Percentiles rank a stretch among this genome's conserved stretches.
These are phyloP conservation scores for Mimosa pudica DNA, from an alignment of 306 rosid genomes.

Conservation along the genomic window DNA sequence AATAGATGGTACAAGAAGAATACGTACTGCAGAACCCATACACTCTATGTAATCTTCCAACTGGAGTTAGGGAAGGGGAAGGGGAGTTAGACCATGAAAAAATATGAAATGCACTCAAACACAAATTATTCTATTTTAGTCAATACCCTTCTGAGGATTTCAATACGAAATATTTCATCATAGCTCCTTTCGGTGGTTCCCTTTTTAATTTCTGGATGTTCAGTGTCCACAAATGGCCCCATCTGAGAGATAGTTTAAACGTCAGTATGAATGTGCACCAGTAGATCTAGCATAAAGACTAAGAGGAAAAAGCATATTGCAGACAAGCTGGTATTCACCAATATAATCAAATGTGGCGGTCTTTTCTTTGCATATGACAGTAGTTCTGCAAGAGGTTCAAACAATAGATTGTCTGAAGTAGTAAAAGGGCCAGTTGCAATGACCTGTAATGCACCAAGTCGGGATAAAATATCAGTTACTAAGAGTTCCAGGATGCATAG, in stretches of 20 bases:
- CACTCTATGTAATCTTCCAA: constrained; percentile 71
- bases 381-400: constrained; percentile 85
- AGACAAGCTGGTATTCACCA: constrained; percentile 52
- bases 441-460: constrained; percentile 57
- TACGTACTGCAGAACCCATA: constrained; percentile 67
- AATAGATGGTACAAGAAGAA: constrained; percentile 81
- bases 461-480: constrained; percentile 16
- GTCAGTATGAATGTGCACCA: constrained; percentile 31
- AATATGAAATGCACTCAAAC: neutral
- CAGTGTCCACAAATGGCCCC: constrained; percentile 93
- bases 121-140: constrained; percentile 1
- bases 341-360: constrained; percentile 75
- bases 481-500: constrained; percentile 9
- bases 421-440: constrained; percentile 95
- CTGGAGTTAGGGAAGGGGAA: constrained; percentile 40
- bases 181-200: constrained; percentile 72
- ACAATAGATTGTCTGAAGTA: constrained; percentile 80
- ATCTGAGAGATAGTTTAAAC: constrained; percentile 54
- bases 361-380: constrained; percentile 82
- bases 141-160: constrained; percentile 76
- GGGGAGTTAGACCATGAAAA: constrained; percentile 21
- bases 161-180: constrained; percentile 72
- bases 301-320: constrained; percentile 27
- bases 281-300: constrained; percentile 25
- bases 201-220: constrained; percentile 82